phyloP scores from a whole-genome alignment of 2,329 filamentous ascomycete genomes.

The Trichoderma pleuroti region DNA sequence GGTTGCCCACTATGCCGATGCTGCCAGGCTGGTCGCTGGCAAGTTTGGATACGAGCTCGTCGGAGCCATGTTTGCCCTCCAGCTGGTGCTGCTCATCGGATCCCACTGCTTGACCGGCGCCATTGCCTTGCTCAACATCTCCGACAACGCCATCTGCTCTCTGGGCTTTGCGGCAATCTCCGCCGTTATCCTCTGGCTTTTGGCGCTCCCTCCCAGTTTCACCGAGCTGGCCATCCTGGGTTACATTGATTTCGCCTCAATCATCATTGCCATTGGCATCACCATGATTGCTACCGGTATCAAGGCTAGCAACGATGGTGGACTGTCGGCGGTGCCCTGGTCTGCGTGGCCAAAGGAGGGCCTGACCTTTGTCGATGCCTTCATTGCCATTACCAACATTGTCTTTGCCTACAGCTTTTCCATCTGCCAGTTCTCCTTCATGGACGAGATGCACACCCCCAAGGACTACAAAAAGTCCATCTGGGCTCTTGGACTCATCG shows the following conservation, averaged over 20 bases:
- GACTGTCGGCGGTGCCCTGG: conserved; percentile 36
- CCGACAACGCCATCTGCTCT: conserved; percentile 49
- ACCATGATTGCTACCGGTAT: conserved; percentile 65
- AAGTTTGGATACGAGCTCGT: conserved; percentile 59
- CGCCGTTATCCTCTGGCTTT: conserved; percentile 43
- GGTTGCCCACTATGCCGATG: conserved; percentile 65
- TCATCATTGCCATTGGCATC: conserved; percentile 60
- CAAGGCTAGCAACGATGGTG: conserved; percentile 31
- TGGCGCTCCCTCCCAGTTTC: conserved; percentile 48
- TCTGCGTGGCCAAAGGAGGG: conserved; percentile 45
- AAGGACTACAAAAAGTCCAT: conserved; percentile 52
- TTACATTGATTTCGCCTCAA: conserved; percentile 58
- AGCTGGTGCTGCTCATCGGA: conserved; percentile 66
- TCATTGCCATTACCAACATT: conserved; percentile 64
- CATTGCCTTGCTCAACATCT: conserved; percentile 65
- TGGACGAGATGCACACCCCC: conserved; percentile 53
- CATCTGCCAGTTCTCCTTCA: conserved; percentile 51
- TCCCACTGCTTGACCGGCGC: conserved; percentile 70
- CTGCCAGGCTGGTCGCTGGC: conserved; percentile 60
- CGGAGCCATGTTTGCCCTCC: conserved; percentile 57
- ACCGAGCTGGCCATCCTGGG: conserved; percentile 48
- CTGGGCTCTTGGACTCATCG: conserved; percentile 56
- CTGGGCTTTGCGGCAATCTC: conserved; percentile 45
- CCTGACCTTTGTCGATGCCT: conserved; percentile 51
- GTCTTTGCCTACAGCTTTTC: conserved; percentile 64